Evolutionary conservation across 768 basidiomycete species (phyloP).

Genomic region (Postia placenta): DNA sequence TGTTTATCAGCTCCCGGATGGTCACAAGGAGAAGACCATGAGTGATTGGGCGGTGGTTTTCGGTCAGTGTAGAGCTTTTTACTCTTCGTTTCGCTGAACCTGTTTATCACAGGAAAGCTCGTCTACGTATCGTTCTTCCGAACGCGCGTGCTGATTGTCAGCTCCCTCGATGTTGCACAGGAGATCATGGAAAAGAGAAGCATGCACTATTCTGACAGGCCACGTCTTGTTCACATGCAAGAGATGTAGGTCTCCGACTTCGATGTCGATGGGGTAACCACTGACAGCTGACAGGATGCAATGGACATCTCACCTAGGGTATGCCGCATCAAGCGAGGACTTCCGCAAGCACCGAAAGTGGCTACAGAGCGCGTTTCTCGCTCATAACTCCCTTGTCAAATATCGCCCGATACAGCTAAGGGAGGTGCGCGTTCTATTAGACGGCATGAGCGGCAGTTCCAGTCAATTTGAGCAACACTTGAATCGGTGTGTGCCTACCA

Average conservation of each 20-base stretch:
- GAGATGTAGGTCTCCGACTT: conserved; percentile 5
- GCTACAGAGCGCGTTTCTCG: not conserved
- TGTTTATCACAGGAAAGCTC: too few relatives aligned
- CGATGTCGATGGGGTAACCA: not conserved
- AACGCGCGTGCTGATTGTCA: conserved; percentile 18
- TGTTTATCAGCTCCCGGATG: too few relatives aligned
- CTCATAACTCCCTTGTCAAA: conserved; percentile 8
- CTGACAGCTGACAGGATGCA: not conserved
- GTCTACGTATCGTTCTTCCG: too few relatives aligned
- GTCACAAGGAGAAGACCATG: too few relatives aligned
- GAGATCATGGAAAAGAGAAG: conserved; percentile 33
- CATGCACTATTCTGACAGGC: conserved; percentile 32
- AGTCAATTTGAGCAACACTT: too few relatives aligned
- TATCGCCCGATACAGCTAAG: not conserved
- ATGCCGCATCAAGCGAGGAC: conserved; percentile 6
- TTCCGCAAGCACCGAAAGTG: not conserved
- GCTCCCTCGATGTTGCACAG: conserved; percentile 14
- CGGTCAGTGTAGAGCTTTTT: too few relatives aligned
- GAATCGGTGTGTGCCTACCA: too few relatives aligned
- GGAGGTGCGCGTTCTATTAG: not conserved
- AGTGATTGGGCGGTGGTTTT: too few relatives aligned
- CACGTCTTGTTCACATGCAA: conserved; percentile 20
- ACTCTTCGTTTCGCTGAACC: too few relatives aligned
- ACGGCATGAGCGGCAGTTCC: not conserved
- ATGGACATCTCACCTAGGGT: conserved; percentile 2